These are phyloP conservation scores for Scheffersomyces illinoinensis DNA, from an alignment of 1,139 yeast genomes.

Conservation along the genomic window DNA sequence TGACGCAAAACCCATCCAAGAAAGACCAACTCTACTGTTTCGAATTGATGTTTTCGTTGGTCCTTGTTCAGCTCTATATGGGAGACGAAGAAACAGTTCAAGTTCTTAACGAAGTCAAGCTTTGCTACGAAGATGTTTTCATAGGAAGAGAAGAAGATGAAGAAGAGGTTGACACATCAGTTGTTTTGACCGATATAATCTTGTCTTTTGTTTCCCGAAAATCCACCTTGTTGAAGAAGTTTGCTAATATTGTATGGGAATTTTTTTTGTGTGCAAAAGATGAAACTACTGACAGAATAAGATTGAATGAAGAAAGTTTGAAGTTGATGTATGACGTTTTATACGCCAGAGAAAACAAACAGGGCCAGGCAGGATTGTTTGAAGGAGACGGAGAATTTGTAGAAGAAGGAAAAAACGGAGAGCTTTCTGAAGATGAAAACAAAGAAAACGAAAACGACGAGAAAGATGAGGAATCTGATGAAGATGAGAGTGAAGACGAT, in stretches of 20 bases:
- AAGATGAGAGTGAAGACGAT: slow-evolving; percentile 23
- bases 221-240: slow-evolving; percentile 67
- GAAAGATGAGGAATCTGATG: slow-evolving; percentile 21
- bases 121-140: slow-evolving; percentile 45
- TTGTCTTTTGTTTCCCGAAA: slow-evolving; percentile 75
- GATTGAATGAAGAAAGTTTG: slow-evolving; percentile 20
- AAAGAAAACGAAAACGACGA: slow-evolving; percentile 28
- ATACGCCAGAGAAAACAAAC: slow-evolving; percentile 72
- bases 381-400: slow-evolving; percentile 58
- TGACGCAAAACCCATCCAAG: slow-evolving; percentile 9
- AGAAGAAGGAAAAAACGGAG: slow-evolving; percentile 33
- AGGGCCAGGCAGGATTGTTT: slow-evolving; percentile 78
- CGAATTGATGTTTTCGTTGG: slow-evolving; percentile 77
- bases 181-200: slow-evolving; percentile 77
- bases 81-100: slow-evolving; percentile 81
- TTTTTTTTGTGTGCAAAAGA: slow-evolving; percentile 38
- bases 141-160: slow-evolving; percentile 21
- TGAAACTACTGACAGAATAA: slow-evolving; percentile 25
- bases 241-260: slow-evolving; percentile 79
- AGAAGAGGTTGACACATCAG: slow-evolving; percentile 43
- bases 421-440: slow-evolving; percentile 32
- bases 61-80: slow-evolving; percentile 72
- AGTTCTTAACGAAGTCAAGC: slow-evolving; percentile 70
- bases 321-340: slow-evolving; percentile 42
- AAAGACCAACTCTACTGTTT: slow-evolving; percentile 42